Conservation (phyloP, 2,329 filamentous ascomycete species). For the Sarocladium kiliense region DNA sequence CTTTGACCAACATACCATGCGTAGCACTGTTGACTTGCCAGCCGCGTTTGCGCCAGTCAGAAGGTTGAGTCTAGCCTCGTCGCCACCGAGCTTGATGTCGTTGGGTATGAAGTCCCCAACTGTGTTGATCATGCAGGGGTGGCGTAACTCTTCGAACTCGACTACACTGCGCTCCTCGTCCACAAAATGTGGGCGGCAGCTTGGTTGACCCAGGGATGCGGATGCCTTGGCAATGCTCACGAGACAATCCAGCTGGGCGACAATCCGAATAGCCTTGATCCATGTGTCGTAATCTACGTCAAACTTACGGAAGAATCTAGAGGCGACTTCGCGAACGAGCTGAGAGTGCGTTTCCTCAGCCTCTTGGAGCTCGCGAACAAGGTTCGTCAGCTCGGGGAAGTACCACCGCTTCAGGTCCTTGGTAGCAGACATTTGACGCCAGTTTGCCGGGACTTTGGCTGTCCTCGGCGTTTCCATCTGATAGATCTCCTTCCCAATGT, state of each 20-base stretch:
- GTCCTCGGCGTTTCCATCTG: slow-evolving; percentile 86
- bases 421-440: slow-evolving; percentile 96
- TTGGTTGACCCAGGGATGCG: slow-evolving; percentile 73
- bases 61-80: slow-evolving; percentile 76
- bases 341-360: slow-evolving; percentile 91
- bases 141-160: slow-evolving; percentile 88
- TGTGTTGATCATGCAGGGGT: slow-evolving; percentile 88
- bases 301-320: slow-evolving; percentile 80
- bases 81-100: slow-evolving; percentile 80
- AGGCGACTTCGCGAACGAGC: slow-evolving; percentile 79
- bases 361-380: slow-evolving; percentile 87
- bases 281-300: slow-evolving; percentile 81
- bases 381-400: slow-evolving; percentile 72
- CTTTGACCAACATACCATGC: slow-evolving; percentile 64
- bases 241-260: slow-evolving; percentile 90
- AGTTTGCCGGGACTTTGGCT: slow-evolving; percentile 78
- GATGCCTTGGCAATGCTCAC: slow-evolving; percentile 91
- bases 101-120: slow-evolving; percentile 97
- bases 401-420: slow-evolving; percentile 90
- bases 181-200: slow-evolving; percentile 83
- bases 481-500: slow-evolving; percentile 95
- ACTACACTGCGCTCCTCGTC: slow-evolving; percentile 79
- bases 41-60: slow-evolving; percentile 95
- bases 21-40: slow-evolving; percentile 91
- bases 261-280: slow-evolving; percentile 83